Evolutionary conservation across 2,329 filamentous ascomycete genomes (phyloP).

Genomic region (Cercospora sp.): DNA sequence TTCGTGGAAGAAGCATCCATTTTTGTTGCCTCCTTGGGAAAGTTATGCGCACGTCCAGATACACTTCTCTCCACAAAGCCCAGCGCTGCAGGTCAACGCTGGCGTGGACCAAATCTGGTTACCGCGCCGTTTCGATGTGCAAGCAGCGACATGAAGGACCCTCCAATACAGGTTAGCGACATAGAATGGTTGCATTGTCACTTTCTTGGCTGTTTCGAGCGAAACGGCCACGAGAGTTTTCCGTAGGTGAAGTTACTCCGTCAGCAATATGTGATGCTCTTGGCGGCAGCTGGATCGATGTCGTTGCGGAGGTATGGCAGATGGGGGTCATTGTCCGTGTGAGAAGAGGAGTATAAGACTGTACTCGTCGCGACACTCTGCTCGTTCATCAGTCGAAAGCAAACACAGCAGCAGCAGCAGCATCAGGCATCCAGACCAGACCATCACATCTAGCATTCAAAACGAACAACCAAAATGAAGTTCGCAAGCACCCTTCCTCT

Average conservation of each 20-base stretch:
- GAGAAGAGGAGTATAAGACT: background rate
- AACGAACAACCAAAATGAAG: slow-evolving; percentile 13
- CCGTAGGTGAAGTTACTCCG: slow-evolving; percentile 1
- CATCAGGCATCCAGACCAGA: background rate
- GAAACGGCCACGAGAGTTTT: background rate
- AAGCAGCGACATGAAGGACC: background rate
- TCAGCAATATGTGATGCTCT: slow-evolving; percentile 12
- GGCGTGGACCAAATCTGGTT: background rate
- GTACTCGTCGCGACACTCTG: background rate
- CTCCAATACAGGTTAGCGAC: background rate
- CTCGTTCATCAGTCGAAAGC: background rate
- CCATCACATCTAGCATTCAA: background rate
- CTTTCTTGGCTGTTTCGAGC: slow-evolving; percentile 5
- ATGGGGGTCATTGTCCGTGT: background rate
- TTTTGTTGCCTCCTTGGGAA: background rate
- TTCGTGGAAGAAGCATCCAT: background rate
- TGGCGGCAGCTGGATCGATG: background rate
- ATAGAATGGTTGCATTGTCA: slow-evolving; percentile 2
- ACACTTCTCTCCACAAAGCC: background rate
- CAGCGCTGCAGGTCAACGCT: background rate
- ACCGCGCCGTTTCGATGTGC: background rate
- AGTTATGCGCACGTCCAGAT: background rate
- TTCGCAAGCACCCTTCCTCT: slow-evolving; percentile 13
- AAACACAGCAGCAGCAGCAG: background rate
- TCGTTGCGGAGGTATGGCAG: background rate